Conservation (phyloP, 2,329 filamentous ascomycete genomes). For the Fusarium verrucosum region DNA sequence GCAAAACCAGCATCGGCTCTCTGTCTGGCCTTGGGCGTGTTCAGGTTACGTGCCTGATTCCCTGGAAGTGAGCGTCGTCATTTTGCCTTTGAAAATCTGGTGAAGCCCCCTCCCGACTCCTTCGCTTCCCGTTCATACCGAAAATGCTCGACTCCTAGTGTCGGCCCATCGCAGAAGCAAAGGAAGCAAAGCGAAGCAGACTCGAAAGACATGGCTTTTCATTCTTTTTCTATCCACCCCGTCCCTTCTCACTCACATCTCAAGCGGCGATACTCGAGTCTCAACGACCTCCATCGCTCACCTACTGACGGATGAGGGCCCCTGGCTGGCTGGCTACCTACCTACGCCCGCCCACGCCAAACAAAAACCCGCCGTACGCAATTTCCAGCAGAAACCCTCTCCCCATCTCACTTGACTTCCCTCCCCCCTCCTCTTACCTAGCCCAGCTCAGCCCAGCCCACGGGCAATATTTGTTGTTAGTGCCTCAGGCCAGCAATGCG, state of each 20-base stretch:
- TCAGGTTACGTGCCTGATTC: constrained; percentile 35
- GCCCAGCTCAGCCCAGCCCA: constrained; percentile 31
- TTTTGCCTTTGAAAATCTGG: constrained; percentile 45
- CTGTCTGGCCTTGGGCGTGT: constrained; percentile 12
- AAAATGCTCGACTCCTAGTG: constrained; percentile 39
- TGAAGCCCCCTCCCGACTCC: constrained; percentile 44
- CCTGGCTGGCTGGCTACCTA: constrained; percentile 17
- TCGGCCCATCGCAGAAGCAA: constrained; percentile 24
- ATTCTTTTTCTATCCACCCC: constrained; percentile 8
- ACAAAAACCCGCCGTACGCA: constrained; percentile 39
- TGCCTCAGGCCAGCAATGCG: constrained; percentile 43
- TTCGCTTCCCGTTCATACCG: constrained; percentile 42
- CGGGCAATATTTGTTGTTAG: constrained; percentile 30
- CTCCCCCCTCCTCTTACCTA: constrained; percentile 22
- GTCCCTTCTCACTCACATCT: not conserved
- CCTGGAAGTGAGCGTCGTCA: constrained; percentile 33
- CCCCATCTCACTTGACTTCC: constrained; percentile 17
- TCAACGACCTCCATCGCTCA: constrained; percentile 22
- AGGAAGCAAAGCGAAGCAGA: constrained; percentile 6
- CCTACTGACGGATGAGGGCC: constrained; percentile 24
- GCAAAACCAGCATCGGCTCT: constrained; percentile 9
- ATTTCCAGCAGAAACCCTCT: constrained; percentile 40
- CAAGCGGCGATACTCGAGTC: constrained; percentile 25
- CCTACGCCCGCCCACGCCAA: constrained; percentile 33
- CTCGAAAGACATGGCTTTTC: constrained; percentile 27